Evolutionary conservation across 2,329 filamentous ascomycete species (phyloP).

Genomic region (Lachnellula cervina): DNA sequence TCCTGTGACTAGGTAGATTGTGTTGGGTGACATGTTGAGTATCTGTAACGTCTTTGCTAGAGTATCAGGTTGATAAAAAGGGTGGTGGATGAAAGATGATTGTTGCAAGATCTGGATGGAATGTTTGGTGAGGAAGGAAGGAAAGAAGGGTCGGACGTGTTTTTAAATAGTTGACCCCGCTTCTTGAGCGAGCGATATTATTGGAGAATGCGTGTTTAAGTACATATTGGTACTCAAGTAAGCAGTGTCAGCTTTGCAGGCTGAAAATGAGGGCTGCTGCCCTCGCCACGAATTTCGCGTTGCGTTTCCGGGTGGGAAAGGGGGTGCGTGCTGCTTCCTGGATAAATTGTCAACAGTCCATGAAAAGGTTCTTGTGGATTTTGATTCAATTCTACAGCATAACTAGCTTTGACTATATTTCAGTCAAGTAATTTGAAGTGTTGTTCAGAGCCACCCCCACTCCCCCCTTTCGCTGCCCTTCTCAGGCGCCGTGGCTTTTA

Average conservation of each 20-base stretch:
- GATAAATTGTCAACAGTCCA: no score
- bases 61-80: background rate
- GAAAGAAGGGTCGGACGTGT: background rate
- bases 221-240: background rate
- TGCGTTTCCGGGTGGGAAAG: background rate
- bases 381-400: no score
- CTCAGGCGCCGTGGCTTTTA: no score
- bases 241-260: background rate
- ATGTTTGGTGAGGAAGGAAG: slow-evolving; percentile 1
- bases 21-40: slow-evolving; percentile 12
- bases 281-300: background rate
- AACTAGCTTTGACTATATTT: no score
- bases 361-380: no score
- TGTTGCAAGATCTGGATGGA: background rate
- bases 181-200: background rate
- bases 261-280: background rate
- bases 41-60: background rate
- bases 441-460: no score
- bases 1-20: slow-evolving; percentile 26
- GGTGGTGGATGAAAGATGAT: background rate
- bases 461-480: no score
- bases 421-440: no score
- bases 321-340: background rate
- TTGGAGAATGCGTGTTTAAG: background rate
- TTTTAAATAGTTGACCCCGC: background rate